Conservation (phyloP, 2,329 filamentous ascomycete genomes). For the Huntiella omanensis region DNA sequence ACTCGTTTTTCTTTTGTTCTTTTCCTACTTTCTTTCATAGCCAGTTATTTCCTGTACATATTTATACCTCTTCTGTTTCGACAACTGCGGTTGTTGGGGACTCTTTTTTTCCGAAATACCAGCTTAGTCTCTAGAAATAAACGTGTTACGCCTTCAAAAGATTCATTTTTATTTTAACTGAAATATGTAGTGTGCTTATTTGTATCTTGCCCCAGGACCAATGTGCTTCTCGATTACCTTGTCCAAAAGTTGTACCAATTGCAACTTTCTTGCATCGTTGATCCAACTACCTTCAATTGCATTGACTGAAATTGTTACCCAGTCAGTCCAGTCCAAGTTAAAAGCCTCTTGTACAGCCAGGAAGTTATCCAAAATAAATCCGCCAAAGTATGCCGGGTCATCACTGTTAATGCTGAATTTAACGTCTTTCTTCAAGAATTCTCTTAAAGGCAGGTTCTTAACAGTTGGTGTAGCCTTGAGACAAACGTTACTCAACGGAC, state of each 20-base stretch:
- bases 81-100: not conserved
- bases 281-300: conserved; percentile 31
- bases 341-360: conserved; percentile 59
- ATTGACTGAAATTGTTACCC: conserved; percentile 42
- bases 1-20: not conserved
- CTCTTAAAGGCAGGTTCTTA: conserved; percentile 33
- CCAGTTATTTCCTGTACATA: conserved; percentile 1
- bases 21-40: not conserved
- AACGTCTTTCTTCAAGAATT: conserved; percentile 43
- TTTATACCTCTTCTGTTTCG: not conserved
- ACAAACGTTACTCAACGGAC: conserved; percentile 52
- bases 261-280: not conserved
- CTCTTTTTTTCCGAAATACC: not conserved
- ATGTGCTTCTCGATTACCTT: no score
- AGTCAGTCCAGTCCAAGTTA: conserved; percentile 41
- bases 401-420: conserved; percentile 57
- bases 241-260: not conserved
- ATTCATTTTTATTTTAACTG: no score
- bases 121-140: conserved; percentile 1
- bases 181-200: not conserved
- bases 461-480: conserved; percentile 16
- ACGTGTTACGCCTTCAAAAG: not conserved
- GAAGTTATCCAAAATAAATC: conserved; percentile 55
- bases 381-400: conserved; percentile 59
- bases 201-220: not conserved